phyloP scores from a whole-genome alignment of 192 early-diverging fungal genomes.

The Coemansia sp. region DNA sequence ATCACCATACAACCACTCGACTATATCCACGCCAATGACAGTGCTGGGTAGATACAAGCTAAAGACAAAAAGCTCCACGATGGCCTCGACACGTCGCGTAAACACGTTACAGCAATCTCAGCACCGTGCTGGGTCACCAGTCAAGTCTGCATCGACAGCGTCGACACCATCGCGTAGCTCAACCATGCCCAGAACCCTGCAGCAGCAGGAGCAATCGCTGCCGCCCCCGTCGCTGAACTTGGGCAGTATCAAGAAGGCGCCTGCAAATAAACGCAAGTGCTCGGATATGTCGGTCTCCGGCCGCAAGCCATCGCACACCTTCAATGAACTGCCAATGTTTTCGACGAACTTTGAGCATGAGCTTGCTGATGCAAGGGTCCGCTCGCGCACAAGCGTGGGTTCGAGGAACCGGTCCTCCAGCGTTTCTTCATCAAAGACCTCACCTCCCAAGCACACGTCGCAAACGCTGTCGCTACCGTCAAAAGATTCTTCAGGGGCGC shows the following conservation, averaged over 20 bases:
- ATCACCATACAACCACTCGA: conserved; percentile 40
- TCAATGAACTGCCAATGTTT: conserved; percentile 42
- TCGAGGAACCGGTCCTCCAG: conserved; percentile 16
- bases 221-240: not conserved
- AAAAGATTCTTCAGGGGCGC: conserved; percentile 3
- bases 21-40: conserved; percentile 43
- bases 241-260: conserved; percentile 7
- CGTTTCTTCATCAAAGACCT: conserved; percentile 13
- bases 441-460: conserved; percentile 15
- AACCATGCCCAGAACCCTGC: conserved; percentile 1
- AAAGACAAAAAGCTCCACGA: conserved; percentile 40
- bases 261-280: conserved; percentile 20
- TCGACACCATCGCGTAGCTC: conserved; percentile 25
- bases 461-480: not conserved
- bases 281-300: conserved; percentile 13
- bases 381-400: conserved; percentile 32
- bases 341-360: conserved; percentile 23
- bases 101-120: conserved; percentile 22
- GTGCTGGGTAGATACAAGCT: conserved; percentile 53
- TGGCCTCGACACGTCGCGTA: conserved; percentile 35
- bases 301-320: conserved; percentile 23
- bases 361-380: conserved; percentile 9
- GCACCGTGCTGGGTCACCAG: conserved; percentile 5
- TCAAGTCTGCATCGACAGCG: conserved; percentile 22
- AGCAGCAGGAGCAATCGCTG: conserved; percentile 6